A percentile compares a stretch with the other conserved stretches of the same genome.
These are phyloP conservation scores for Candida ovalis DNA, from an alignment of 805 yeast genomes.

Conservation along the genomic window DNA sequence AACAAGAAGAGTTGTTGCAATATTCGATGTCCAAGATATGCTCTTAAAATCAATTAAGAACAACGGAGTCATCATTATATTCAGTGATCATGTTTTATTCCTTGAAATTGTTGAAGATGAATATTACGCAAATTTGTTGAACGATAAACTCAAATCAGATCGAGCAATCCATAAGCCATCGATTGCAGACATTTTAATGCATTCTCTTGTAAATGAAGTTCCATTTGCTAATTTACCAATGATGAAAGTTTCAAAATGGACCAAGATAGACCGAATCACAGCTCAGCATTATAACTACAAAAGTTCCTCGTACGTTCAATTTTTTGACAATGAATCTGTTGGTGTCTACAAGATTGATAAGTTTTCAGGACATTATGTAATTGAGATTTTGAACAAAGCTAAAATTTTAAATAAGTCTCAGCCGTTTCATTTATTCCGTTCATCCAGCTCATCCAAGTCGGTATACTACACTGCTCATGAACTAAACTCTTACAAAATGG, in stretches of 20 bases:
- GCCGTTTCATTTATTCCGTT: slow-evolving; percentile 81
- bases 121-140: slow-evolving; percentile 28
- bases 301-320: slow-evolving; percentile 23
- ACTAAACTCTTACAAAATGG: slow-evolving; percentile 44
- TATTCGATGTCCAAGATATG: slow-evolving; percentile 40
- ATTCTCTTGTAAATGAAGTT: slow-evolving; percentile 80
- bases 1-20: slow-evolving; percentile 77
- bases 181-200: slow-evolving; percentile 81
- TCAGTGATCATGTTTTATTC: slow-evolving; percentile 75
- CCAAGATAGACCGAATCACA: slow-evolving; percentile 52
- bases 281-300: slow-evolving; percentile 41
- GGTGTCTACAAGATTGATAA: slow-evolving; percentile 25
- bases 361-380: slow-evolving; percentile 36
- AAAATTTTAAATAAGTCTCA: slow-evolving; percentile 71
- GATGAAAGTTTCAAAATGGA: slow-evolving; percentile 67
- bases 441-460: slow-evolving; percentile 25
- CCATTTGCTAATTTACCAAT: slow-evolving; percentile 67
- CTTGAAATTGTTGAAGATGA: slow-evolving; percentile 48
- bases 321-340: slow-evolving; percentile 23
- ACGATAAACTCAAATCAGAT: slow-evolving; percentile 8
- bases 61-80: slow-evolving; percentile 63
- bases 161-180: slow-evolving; percentile 44
- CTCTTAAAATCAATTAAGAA: slow-evolving; percentile 27
- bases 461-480: slow-evolving; percentile 74
- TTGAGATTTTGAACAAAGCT: slow-evolving; percentile 62